phyloP scores from a whole-genome alignment of 2,329 filamentous ascomycete genomes.

The Sporothrix dimorphospora region DNA sequence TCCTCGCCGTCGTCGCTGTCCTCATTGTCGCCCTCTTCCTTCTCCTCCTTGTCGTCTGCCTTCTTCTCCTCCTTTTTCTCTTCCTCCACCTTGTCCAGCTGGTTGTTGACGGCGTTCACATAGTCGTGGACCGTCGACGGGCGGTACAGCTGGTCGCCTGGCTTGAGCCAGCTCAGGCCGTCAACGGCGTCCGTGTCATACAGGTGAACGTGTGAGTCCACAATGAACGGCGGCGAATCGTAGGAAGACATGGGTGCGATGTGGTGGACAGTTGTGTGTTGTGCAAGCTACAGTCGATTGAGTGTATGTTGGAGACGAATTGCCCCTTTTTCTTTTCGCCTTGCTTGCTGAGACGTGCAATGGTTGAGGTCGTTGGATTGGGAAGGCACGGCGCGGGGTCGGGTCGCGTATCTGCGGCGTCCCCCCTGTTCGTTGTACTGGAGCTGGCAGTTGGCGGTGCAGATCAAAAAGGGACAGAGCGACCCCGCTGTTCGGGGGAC shows the following conservation, averaged over 20 bases:
- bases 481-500: constrained; percentile 20
- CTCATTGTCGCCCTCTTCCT: not conserved
- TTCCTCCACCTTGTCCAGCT: not conserved
- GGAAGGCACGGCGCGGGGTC: constrained; percentile 18
- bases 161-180: constrained; percentile 70
- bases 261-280: not conserved
- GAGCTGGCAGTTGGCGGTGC: constrained; percentile 10
- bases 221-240: constrained; percentile 51
- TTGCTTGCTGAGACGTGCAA: not conserved
- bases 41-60: not conserved
- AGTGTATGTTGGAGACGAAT: not conserved
- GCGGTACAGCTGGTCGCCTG: constrained; percentile 61
- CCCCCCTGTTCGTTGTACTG: constrained; percentile 16
- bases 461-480: constrained; percentile 5
- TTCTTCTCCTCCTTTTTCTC: constrained; percentile 31
- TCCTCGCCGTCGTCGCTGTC: constrained; percentile 42
- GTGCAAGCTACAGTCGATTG: not conserved
- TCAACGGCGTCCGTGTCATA: constrained; percentile 70
- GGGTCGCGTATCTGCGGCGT: not conserved
- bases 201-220: constrained; percentile 92
- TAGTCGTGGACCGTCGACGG: constrained; percentile 70
- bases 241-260: constrained; percentile 28
- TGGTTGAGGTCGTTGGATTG: not conserved
- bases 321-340: not conserved
- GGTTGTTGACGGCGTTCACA: constrained; percentile 34